Conservation (phyloP, 108 stramenopile genomes). For the Chaetoceros tenuissimus region DNA sequence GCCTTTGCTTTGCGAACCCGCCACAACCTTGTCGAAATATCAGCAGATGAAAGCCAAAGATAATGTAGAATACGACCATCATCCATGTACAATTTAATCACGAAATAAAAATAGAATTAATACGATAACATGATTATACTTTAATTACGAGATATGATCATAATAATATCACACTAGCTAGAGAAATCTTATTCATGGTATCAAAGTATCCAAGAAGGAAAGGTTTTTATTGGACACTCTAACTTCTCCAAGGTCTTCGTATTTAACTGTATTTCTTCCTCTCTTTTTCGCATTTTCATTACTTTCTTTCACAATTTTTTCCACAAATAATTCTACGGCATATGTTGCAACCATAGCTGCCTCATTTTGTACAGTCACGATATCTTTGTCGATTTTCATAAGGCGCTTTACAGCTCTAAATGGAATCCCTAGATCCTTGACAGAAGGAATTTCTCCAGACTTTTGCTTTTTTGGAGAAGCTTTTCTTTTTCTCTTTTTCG, state of each 20-base stretch:
- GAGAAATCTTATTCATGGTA: too few relatives aligned
- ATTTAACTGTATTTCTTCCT: constrained; percentile 42
- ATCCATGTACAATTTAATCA: too few relatives aligned
- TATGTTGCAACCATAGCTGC: constrained; percentile 72
- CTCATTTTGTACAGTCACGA: constrained; percentile 82
- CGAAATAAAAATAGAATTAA: too few relatives aligned
- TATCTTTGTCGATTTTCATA: constrained; percentile 76
- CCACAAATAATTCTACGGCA: constrained; percentile 68
- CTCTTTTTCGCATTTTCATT: constrained; percentile 46
- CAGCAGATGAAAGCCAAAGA: too few relatives aligned
- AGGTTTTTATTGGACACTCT: neutral
- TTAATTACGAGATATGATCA: too few relatives aligned
- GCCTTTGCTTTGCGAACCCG: too few relatives aligned
- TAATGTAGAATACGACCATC: too few relatives aligned
- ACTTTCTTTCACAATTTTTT: constrained; percentile 63
- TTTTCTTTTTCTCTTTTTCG: neutral
- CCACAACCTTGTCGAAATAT: too few relatives aligned
- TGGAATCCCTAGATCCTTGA: constrained; percentile 65
- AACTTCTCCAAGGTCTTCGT: neutral
- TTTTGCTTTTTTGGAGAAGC: neutral
- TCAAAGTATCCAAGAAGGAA: neutral
- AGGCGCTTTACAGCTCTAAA: constrained; percentile 74
- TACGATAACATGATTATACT: too few relatives aligned
- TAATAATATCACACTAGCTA: too few relatives aligned
- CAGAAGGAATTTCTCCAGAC: constrained; percentile 32